These are phyloP conservation scores for Dipodascus geniculatus DNA, from an alignment of 805 yeast genomes.

Conservation along the genomic window DNA sequence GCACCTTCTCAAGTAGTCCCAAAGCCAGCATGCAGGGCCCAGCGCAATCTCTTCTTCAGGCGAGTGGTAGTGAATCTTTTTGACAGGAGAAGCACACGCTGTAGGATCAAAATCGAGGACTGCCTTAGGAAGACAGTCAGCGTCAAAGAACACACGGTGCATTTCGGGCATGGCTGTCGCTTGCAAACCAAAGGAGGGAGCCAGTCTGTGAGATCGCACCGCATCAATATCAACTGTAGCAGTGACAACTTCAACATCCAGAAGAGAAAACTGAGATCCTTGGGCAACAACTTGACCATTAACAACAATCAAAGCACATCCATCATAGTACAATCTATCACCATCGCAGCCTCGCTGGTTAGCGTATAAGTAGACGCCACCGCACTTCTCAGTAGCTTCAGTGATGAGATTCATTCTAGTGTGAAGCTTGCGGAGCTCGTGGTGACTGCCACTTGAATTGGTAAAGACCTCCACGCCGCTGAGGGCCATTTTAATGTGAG, in stretches of 20 bases:
- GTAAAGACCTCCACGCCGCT: constrained; percentile 98
- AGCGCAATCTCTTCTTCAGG: constrained; percentile 96
- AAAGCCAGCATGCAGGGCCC: constrained; percentile 99
- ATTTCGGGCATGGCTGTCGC: constrained; percentile 29
- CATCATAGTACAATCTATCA: constrained; percentile 92
- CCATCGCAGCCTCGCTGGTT: constrained; percentile 99
- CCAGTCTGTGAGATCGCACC: constrained; percentile 70
- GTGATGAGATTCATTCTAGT: constrained; percentile 73
- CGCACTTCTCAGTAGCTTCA: constrained; percentile 92
- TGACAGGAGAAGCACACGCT: constrained; percentile 44
- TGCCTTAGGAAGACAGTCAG: not conserved
- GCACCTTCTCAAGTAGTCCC: constrained; percentile 94
- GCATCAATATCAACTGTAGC: constrained; percentile 93
- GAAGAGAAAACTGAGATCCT: constrained; percentile 78
- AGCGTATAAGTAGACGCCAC: constrained; percentile 87
- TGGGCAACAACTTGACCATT: constrained; percentile 91
- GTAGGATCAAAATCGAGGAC: constrained; percentile 42
- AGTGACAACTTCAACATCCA: constrained; percentile 89
- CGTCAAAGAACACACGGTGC: constrained; percentile 14
- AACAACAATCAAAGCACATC: constrained; percentile 87
- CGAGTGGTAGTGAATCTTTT: constrained; percentile 47
- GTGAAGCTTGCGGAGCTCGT: constrained; percentile 82
- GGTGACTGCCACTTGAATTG: constrained; percentile 96
- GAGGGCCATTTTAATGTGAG: constrained; percentile 81
- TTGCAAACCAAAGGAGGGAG: constrained; percentile 66